Conservation (phyloP, 345 rosid genomes). For the Salix brachista region DNA sequence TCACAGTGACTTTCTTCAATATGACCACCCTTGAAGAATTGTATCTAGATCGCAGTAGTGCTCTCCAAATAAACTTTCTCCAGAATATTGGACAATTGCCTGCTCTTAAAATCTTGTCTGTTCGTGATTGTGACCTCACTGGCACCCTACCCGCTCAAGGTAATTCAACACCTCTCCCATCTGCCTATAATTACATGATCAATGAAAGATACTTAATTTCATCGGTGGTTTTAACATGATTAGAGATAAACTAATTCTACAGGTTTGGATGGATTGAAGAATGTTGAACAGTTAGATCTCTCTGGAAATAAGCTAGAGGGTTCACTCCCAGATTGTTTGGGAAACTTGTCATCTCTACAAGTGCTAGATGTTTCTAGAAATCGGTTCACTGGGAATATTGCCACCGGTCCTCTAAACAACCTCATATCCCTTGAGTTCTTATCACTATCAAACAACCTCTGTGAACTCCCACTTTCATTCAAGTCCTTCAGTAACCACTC, state of each 20-base stretch:
- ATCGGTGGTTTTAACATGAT: too few relatives aligned
- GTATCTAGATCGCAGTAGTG: accelerated
- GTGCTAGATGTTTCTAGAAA: constrained; percentile 12
- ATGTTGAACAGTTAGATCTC: constrained; percentile 10
- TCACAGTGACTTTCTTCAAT: not conserved
- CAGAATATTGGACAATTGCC: not conserved
- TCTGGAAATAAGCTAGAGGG: not conserved
- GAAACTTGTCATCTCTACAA: constrained; percentile 12
- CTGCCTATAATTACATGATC: too few relatives aligned
- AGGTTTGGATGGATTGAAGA: constrained; percentile 10
- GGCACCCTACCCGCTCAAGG: not conserved
- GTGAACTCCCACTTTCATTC: not conserved
- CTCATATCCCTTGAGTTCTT: not conserved
- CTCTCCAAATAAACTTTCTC: not conserved
- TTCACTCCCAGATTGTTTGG: not conserved
- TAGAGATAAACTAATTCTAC: not conserved
- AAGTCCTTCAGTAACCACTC: constrained; percentile 9
- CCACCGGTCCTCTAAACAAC: not conserved
- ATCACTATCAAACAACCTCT: not conserved
- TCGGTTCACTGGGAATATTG: constrained; percentile 3
- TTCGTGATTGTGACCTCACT: not conserved
- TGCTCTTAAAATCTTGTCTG: not conserved
- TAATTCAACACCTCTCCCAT: not conserved
- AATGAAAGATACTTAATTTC: too few relatives aligned
- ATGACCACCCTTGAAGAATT: not conserved